Evolutionary conservation across 1,139 yeast species (phyloP).

Genomic region (Saccharomyces hybrid): DNA sequence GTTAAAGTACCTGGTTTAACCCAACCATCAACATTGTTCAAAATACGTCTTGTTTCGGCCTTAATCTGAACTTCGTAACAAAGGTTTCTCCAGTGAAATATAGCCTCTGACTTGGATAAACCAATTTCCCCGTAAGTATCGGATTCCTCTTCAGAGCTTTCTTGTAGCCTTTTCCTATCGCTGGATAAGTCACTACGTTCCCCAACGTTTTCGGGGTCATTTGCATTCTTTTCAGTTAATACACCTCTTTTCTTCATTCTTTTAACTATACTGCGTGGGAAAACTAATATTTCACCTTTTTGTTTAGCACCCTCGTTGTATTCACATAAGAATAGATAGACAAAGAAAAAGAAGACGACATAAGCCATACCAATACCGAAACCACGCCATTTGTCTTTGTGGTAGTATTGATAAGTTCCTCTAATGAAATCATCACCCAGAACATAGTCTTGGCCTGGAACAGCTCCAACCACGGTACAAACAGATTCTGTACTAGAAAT

Average conservation of each 20-base stretch:
- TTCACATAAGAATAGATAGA: slow-evolving; percentile 50
- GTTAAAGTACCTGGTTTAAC: slow-evolving; percentile 50
- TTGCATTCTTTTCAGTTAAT: slow-evolving; percentile 10
- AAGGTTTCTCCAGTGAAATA: slow-evolving; percentile 41
- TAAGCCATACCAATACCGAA: slow-evolving; percentile 57
- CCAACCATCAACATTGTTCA: slow-evolving; percentile 44
- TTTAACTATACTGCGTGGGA: slow-evolving; percentile 39
- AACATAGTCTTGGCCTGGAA: slow-evolving; percentile 31
- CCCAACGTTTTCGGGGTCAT: slow-evolving; percentile 19
- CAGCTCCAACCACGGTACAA: slow-evolving; percentile 40
- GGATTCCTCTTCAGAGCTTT: slow-evolving; percentile 7
- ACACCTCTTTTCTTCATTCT: slow-evolving; percentile 28
- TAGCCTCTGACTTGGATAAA: slow-evolving; percentile 16
- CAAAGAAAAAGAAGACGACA: slow-evolving; percentile 44
- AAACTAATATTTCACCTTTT: slow-evolving; percentile 65
- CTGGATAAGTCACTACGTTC: slow-evolving; percentile 3
- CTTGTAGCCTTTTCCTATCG: slow-evolving; percentile 7
- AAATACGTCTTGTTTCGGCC: slow-evolving; percentile 33
- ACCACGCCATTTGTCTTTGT: slow-evolving; percentile 62
- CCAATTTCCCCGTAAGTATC: slow-evolving; percentile 7
- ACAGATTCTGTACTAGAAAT: slow-evolving; percentile 34
- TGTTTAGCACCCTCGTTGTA: slow-evolving; percentile 57
- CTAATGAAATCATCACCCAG: slow-evolving; percentile 35
- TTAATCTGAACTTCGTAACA: slow-evolving; percentile 35
- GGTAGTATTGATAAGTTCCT: slow-evolving; percentile 36